Conservation (phyloP, 1,284 basidiomycete species). For the Tilletiopsis washingtonensis region DNA sequence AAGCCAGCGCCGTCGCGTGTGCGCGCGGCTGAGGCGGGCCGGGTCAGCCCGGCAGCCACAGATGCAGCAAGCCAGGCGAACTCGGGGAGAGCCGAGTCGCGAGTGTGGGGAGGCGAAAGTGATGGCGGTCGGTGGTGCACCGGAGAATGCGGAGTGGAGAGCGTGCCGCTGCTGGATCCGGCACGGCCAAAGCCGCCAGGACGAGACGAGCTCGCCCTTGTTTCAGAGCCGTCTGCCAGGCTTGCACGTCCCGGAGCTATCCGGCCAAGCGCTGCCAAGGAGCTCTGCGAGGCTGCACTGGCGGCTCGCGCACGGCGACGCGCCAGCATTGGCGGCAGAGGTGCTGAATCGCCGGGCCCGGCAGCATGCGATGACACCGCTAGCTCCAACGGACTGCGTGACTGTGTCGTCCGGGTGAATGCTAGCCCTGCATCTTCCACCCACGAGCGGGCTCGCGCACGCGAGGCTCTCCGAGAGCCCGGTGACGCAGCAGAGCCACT, state of each 20-base stretch:
- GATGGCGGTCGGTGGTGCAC: background rate
- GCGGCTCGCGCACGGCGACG: too few relatives aligned
- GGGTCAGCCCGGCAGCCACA: background rate
- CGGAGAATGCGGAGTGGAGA: background rate
- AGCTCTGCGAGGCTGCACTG: too few relatives aligned
- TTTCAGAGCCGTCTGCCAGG: background rate
- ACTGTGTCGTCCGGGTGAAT: background rate
- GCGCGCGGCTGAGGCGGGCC: background rate
- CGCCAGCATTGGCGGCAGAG: too few relatives aligned
- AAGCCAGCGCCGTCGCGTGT: background rate
- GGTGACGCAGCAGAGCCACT: background rate
- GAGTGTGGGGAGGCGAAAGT: background rate
- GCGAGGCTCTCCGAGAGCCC: background rate
- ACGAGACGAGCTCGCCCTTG: background rate
- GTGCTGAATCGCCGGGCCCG: too few relatives aligned
- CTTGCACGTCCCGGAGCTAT: background rate
- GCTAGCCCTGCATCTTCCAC: background rate
- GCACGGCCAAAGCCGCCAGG: background rate
- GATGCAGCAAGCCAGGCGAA: background rate
- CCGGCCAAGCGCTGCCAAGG: background rate
- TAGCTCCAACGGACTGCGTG: background rate
- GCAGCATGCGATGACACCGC: background rate
- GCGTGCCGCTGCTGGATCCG: background rate
- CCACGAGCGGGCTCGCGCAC: background rate
- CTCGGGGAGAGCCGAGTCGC: background rate